phyloP scores from a whole-genome alignment of 768 basidiomycete genomes.

The Lactarius akahatsu region DNA sequence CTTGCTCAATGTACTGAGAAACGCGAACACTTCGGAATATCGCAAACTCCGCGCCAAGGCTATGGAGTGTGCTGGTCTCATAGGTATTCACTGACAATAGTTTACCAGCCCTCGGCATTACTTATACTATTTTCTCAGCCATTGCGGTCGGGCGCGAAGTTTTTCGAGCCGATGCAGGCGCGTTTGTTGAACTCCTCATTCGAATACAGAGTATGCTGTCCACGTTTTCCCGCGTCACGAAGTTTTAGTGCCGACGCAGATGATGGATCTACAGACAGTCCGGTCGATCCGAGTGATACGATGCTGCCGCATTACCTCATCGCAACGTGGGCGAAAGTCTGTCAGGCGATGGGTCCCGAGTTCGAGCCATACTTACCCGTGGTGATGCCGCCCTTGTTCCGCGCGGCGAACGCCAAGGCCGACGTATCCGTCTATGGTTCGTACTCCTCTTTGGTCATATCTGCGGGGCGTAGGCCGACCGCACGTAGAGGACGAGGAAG shows the following conservation, averaged over 20 bases:
- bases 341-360: conserved; percentile 78
- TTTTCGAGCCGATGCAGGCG: conserved; percentile 71
- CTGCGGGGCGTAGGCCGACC: conserved; percentile 9
- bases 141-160: conserved; percentile 83
- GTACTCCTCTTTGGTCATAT: conserved; percentile 27
- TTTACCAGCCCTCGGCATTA: not conserved
- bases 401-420: conserved; percentile 75
- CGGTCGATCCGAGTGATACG: conserved; percentile 68
- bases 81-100: conserved; percentile 51
- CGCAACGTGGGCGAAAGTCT: conserved; percentile 86
- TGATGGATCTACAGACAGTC: conserved; percentile 48
- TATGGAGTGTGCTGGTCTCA: conserved; percentile 88
- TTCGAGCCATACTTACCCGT: conserved; percentile 85
- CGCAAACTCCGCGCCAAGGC: conserved; percentile 73
- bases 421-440: conserved; percentile 73
- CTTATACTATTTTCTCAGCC: conserved; percentile 43
- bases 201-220: conserved; percentile 65
- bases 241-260: not conserved
- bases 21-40: conserved; percentile 66
- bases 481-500: conserved; percentile 52
- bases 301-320: conserved; percentile 75
- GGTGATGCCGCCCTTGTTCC: conserved; percentile 78
- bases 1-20: conserved; percentile 68
- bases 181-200: conserved; percentile 70
- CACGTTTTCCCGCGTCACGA: not conserved